Conservation (phyloP, 116 monocot genomes). For the Posidonia oceanica region DNA sequence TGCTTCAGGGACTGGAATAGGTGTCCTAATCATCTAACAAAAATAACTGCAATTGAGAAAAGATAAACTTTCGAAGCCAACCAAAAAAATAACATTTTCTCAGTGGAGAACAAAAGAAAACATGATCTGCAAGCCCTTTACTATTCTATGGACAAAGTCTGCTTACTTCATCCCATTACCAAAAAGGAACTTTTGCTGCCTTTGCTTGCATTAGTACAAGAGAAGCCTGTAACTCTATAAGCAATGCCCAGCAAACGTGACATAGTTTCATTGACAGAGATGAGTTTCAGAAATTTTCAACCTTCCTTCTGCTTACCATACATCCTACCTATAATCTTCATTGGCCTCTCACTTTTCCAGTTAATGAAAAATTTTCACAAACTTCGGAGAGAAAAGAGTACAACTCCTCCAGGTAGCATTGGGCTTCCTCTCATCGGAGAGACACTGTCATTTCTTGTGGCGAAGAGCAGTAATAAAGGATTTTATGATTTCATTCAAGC, state of each 20-base stretch:
- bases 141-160: background rate
- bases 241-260: too few species aligned
- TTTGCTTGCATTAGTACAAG: background rate
- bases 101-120: slow-evolving; percentile 5
- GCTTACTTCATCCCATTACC: background rate
- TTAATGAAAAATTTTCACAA: background rate
- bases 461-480: slow-evolving; percentile 42
- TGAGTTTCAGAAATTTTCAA: background rate
- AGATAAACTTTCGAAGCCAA: too few species aligned
- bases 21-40: too few species aligned
- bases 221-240: background rate
- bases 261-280: background rate
- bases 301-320: background rate
- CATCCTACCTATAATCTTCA: slow-evolving; percentile 5
- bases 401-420: slow-evolving; percentile 31
- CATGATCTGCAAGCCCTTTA: background rate
- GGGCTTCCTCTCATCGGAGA: slow-evolving; percentile 58
- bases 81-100: background rate
- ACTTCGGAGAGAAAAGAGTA: background rate
- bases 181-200: background rate
- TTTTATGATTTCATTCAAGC: slow-evolving; percentile 53
- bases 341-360: background rate
- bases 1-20: too few species aligned
- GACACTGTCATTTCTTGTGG: slow-evolving; percentile 47
- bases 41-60: too few species aligned